Evolutionary conservation across 2,329 filamentous ascomycete species (phyloP).

Genomic region (Aspergillus sp.): DNA sequence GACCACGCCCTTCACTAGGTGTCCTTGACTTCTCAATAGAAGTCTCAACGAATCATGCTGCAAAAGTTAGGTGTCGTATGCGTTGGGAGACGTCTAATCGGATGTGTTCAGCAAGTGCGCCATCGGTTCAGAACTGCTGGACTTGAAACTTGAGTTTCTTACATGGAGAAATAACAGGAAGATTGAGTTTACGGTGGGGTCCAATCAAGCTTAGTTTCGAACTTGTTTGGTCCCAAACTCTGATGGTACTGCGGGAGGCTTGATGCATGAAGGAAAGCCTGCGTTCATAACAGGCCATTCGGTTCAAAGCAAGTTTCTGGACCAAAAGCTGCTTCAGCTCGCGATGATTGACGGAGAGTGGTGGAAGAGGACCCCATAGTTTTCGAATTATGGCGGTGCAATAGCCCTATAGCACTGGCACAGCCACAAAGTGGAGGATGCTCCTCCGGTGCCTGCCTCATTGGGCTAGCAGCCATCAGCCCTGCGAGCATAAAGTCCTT

Average conservation of each 20-base stretch:
- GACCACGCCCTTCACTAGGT: not conserved
- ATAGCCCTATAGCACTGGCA: not conserved
- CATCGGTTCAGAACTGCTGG: not conserved
- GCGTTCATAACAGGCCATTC: not conserved
- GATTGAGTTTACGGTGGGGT: not conserved
- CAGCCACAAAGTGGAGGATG: conserved; percentile 3
- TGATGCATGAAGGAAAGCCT: not conserved
- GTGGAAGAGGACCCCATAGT: not conserved
- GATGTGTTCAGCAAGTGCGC: not conserved
- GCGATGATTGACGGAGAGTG: not conserved
- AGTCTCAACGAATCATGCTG: not conserved
- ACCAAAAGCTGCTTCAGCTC: not conserved
- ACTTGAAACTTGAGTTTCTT: not conserved
- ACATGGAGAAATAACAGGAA: not conserved
- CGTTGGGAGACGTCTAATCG: not conserved
- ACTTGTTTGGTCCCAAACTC: not conserved
- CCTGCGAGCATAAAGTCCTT: not conserved
- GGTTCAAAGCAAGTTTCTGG: not conserved
- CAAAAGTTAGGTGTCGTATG: not conserved
- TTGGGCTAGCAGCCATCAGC: conserved; percentile 7
- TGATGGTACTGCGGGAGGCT: not conserved
- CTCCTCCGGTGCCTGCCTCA: not conserved
- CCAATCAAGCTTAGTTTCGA: not conserved
- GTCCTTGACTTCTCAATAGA: not conserved
- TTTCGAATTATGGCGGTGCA: not conserved